These are phyloP conservation scores for Bjerkandera adusta DNA, from an alignment of 1,284 basidiomycete genomes.

Conservation along the genomic window DNA sequence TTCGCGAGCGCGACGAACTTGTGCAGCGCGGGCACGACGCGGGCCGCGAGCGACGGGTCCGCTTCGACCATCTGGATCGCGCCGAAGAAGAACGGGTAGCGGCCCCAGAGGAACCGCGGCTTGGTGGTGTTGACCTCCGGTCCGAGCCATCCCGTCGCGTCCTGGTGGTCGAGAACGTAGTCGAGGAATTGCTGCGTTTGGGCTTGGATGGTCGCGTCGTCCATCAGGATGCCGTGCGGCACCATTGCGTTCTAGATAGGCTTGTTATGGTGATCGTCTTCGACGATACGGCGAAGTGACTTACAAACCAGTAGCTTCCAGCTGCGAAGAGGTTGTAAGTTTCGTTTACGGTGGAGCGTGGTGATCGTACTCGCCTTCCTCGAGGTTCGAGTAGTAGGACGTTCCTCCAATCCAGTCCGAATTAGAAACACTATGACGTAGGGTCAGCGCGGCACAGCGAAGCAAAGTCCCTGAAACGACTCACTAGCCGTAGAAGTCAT, in stretches of 20 bases:
- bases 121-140: conserved; percentile 54
- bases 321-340: conserved; percentile 29
- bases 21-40: conserved; percentile 46
- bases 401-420: conserved; percentile 54
- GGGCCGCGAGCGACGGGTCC: conserved; percentile 40
- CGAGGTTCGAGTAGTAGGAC: conserved; percentile 49
- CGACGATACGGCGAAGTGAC: conserved; percentile 22
- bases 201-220: conserved; percentile 42
- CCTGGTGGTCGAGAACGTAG: conserved; percentile 53
- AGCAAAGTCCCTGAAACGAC: conserved; percentile 15
- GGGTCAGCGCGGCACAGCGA: neutral
- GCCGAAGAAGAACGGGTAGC: conserved; percentile 58
- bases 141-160: conserved; percentile 55
- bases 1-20: conserved; percentile 56
- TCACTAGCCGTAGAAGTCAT: conserved; percentile 56
- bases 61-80: conserved; percentile 53
- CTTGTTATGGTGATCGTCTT: neutral
- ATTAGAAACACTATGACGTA: conserved; percentile 40
- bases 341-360: no score
- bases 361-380: conserved; percentile 50
- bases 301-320: conserved; percentile 60
- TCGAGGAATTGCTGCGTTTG: conserved; percentile 50
- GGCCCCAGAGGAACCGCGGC: conserved; percentile 54
- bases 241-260: conserved; percentile 49
- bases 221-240: conserved; percentile 45